Percentiles rank a stretch among this genome's conserved stretches.
These are phyloP conservation scores for Coniella lustricola DNA, from an alignment of 2,329 filamentous ascomycete genomes.

Conservation along the genomic window DNA sequence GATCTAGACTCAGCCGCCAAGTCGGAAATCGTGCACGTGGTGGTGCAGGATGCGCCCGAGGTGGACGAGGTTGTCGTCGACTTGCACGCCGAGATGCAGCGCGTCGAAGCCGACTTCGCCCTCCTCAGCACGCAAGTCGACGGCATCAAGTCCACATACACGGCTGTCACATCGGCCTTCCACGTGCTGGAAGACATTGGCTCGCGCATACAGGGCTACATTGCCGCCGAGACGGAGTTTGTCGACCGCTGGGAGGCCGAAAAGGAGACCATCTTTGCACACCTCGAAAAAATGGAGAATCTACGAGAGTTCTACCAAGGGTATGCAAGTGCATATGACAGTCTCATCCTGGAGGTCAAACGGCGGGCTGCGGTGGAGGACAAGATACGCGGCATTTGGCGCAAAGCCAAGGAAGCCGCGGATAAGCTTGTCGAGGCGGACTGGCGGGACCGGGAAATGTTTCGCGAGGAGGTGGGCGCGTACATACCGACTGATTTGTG, in stretches of 20 bases:
- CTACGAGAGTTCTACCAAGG: constrained; percentile 80
- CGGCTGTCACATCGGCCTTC: constrained; percentile 56
- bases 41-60: constrained; percentile 62
- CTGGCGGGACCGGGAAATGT: constrained; percentile 63
- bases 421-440: constrained; percentile 71
- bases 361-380: constrained; percentile 66
- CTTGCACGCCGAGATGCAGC: constrained; percentile 66
- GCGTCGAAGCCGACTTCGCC: constrained; percentile 67
- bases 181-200: constrained; percentile 61
- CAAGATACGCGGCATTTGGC: constrained; percentile 66
- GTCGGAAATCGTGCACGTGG: constrained; percentile 73
- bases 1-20: constrained; percentile 69
- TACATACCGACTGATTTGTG: constrained; percentile 84
- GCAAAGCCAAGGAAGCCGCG: constrained; percentile 69
- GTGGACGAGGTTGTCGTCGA: constrained; percentile 61
- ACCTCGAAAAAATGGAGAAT: constrained; percentile 68
- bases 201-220: constrained; percentile 55
- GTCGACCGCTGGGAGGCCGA: constrained; percentile 66
- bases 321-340: constrained; percentile 78
- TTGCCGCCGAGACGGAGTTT: constrained; percentile 59
- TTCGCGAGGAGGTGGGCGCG: constrained; percentile 76
- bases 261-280: constrained; percentile 58
- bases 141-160: constrained; percentile 46
- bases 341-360: constrained; percentile 75
- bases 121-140: constrained; percentile 58